phyloP scores from a whole-genome alignment of 2,329 filamentous ascomycete genomes.

The Parastagonospora nodorum region DNA sequence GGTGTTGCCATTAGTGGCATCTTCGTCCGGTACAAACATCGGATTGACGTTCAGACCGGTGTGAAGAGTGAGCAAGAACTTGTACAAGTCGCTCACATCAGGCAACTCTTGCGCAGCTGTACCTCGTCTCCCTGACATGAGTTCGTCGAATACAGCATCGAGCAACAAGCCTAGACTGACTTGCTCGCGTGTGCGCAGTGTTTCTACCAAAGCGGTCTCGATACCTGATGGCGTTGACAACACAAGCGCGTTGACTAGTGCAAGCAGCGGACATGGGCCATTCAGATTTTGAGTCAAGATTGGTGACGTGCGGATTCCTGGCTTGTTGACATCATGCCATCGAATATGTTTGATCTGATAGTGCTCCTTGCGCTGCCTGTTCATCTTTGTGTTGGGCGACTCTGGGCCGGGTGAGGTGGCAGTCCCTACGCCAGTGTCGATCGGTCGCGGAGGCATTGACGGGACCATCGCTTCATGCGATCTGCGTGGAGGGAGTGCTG shows the following conservation, averaged over 20 bases:
- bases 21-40: slow-evolving; percentile 69
- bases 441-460: slow-evolving; percentile 41
- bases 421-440: slow-evolving; percentile 26
- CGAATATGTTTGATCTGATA: slow-evolving; percentile 92
- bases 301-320: slow-evolving; percentile 75
- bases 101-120: slow-evolving; percentile 70
- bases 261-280: slow-evolving; percentile 89
- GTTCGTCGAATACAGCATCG: slow-evolving; percentile 89
- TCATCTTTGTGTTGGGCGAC: slow-evolving; percentile 48
- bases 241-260: slow-evolving; percentile 88
- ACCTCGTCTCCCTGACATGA: slow-evolving; percentile 77
- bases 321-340: slow-evolving; percentile 72
- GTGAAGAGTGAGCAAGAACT: slow-evolving; percentile 84
- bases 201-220: slow-evolving; percentile 75
- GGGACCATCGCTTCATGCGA: slow-evolving; percentile 42
- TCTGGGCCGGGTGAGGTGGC: slow-evolving; percentile 35
- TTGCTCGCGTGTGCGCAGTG: slow-evolving; percentile 79
- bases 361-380: slow-evolving; percentile 68
- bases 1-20: slow-evolving; percentile 41
- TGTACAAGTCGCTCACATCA: slow-evolving; percentile 85
- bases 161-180: slow-evolving; percentile 84
- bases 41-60: slow-evolving; percentile 99
- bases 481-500: slow-evolving; percentile 38
- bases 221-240: slow-evolving; percentile 74
- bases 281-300: slow-evolving; percentile 93